A percentile compares a stretch with the other conserved stretches of the same genome.
Conservation (phyloP, 23 red algal species). For the Porphyridium purpureum region DNA sequence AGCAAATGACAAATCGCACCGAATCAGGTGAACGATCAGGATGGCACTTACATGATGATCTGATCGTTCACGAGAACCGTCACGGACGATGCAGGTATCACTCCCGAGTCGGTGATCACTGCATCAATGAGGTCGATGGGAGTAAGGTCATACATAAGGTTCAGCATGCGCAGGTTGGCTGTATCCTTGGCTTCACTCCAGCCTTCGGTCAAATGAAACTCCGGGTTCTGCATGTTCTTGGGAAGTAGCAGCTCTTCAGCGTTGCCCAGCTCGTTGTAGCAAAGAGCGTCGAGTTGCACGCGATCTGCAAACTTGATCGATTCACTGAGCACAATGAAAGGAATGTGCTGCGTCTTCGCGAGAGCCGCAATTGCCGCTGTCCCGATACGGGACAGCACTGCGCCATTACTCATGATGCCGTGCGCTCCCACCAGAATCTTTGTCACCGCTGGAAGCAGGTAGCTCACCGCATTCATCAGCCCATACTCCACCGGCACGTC, state of each 20-base stretch:
- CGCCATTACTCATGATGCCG: constrained; percentile 15
- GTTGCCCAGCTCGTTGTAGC: constrained; percentile 28
- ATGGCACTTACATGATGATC: background rate
- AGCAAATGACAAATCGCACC: no score
- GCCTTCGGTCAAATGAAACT: background rate
- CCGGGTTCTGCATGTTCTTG: background rate
- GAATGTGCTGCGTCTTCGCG: constrained; percentile 19
- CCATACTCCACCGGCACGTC: constrained; percentile 6
- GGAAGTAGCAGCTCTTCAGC: constrained; percentile 6
- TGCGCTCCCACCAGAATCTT: constrained; percentile 19
- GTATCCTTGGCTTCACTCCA: background rate
- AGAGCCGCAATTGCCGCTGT: constrained; percentile 18
- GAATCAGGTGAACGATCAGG: no score
- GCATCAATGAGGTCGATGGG: constrained; percentile 22
- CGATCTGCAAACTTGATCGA: constrained; percentile 30
- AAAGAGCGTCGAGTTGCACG: constrained; percentile 12
- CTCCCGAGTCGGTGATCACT: constrained; percentile 21
- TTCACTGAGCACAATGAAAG: constrained; percentile 15
- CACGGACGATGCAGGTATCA: constrained; percentile 15
- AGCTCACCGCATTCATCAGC: constrained; percentile 3
- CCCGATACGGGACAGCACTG: constrained; percentile 12
- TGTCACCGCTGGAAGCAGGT: constrained; percentile 9
- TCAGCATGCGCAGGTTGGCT: constrained; percentile 12
- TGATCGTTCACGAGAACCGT: constrained; percentile 11
- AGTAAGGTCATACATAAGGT: constrained; percentile 24